Base-by-base conservation (phyloP, 495 filamentous ascomycete species). In the Neurospora sp. region DNA sequence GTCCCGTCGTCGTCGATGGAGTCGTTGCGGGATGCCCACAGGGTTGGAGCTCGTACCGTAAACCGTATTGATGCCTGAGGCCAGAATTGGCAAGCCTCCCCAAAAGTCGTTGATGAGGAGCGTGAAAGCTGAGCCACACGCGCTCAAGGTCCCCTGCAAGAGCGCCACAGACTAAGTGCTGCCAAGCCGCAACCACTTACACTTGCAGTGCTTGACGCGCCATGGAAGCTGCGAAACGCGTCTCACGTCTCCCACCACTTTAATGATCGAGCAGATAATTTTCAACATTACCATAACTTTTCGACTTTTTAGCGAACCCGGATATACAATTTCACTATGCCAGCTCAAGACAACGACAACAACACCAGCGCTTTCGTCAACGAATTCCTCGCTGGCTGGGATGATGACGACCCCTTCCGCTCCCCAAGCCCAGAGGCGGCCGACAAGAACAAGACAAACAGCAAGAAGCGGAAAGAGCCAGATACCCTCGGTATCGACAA, bases 401-500 rank as follows among this genome's bases (percentile, higher is more conserved):
- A 78, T 75, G 72, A 79, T 20, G 81, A 81, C 31, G 78, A 82
- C 72, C 80, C 78, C 2, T 82, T 83, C 66, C 42, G 69, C 35
- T 83, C 77, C 39, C 78, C 77, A 20, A 82, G 70, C 73, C 84
- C 76, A 11, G 79, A 74, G 74, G 77, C 75, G 71, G 39, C 37
- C 62, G 76, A 75, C 72, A 78, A 76, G 1, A 46, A 75, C 49
- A 74, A 77, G 66, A 71, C 77, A 39, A 77, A 73, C 42, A 82
- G 71, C 39, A 31, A 81, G 41, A 82, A 80, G 74, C 70, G 79
- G 72, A 79, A 86, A 73, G 75, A 81, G 73, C 71, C 80, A 27
- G 79, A 83, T 73, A 82, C 76, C 4, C 79, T 97, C 27, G 94
- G 93, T 9, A 89, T 97, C 62, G 95, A 98, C 73, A 91, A 95